Base-by-base conservation (phyloP, 768 basidiomycete genomes). In the Rubroboletus pulcherrimus region DNA sequence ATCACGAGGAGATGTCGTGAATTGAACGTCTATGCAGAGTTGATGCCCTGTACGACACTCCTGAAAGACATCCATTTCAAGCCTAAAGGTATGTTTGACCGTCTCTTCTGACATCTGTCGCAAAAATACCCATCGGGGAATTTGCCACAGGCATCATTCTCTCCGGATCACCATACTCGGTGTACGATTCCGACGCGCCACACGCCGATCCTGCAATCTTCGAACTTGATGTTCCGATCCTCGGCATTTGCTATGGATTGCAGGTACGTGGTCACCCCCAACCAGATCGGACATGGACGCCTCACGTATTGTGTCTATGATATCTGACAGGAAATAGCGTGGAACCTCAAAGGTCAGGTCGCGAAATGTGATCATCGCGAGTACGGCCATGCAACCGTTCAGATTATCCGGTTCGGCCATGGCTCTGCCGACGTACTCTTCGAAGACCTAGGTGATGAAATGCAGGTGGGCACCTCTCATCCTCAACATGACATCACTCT, bases 1-100 rank as follows among this genome's bases (percentile, higher is more conserved):
- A 98, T 98, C 72, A 97, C 95, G 7, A 78, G 97, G 69, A 81
- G 97, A 84, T 98, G 96, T 81, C 87, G 97, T 68, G 97, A 99
- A 73, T 82, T 94, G 67, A 92, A 93, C 53, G 93, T 99, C 52
- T 98, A 98, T 68, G 96, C 96, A 49, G 97, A 99, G 76, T 80
- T 99, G 66, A 83, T 97, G 83, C 93, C 97, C 26, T 99, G 97
- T 71, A 99, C 97, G 1, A 87, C 89, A 30, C 90, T 88, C 73
- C 79, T 98, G 57, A 79, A 82, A 58, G 93, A 98, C 53, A 74
- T 99, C 35, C 81, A 81, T 30, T 98, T 97, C 82, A 93, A 89
- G 69, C 97, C 97, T 0, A 96, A 94, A 78, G 97, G 96, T 93
- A 31, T 37, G 63, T 43, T 37, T n/a, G 12, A 43, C 42, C n/a